Evolutionary conservation across 2,329 filamentous ascomycete genomes (phyloP), one percentile per base, ranked within the genome.

Genomic region (Penicillium capsulatum): DNA sequence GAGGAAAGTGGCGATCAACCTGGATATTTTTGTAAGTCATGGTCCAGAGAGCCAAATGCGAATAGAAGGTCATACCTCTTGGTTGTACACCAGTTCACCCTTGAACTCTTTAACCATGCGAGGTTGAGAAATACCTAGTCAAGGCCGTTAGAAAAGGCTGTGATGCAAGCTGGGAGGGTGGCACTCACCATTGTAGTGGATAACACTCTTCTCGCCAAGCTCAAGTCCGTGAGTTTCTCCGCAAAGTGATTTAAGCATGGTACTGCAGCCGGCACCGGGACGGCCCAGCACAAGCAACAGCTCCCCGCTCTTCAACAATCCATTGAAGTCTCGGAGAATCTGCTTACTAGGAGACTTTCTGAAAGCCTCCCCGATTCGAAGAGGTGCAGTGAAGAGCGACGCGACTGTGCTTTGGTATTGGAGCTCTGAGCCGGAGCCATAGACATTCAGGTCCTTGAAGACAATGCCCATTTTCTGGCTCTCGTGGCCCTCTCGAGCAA

Each of bases 181-280:
- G 2, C 3, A 14, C 39, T 43, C 74, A 51, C 82, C 79, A 74
- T 90, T 84, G 58, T 92, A 92, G 67, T 92, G 90, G 59, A 92
- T 79, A 38, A 83, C 78, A 0, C 84, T 83, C 5, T 71, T 65
- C 2, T 81, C 65, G 34, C 86, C 83, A 15, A 91, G 71, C 45
- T 76, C 77, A 55, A 91, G 81, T 29, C 87, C 87, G 51, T 89
- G 82, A 17, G 83, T 84, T 65, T 92, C 86, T 47, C 87, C 86
- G 8, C 84, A 78, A 49, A 92, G 76, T 0, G 86, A 86, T 71
- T 92, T 92, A 42, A 94, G 72, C 46, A 92, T 80, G 2, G 87
- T 92, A 28, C 83, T 86, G 65, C 87, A 94, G 34, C 66, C 66
- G 7, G 60, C 54, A 10, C 67, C 67, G 2, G 67, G 67, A 9